Percentiles rank a stretch among this genome's conserved stretches.
Conservation (phyloP, 129 eudicot species). For the Artemisia argyi region DNA sequence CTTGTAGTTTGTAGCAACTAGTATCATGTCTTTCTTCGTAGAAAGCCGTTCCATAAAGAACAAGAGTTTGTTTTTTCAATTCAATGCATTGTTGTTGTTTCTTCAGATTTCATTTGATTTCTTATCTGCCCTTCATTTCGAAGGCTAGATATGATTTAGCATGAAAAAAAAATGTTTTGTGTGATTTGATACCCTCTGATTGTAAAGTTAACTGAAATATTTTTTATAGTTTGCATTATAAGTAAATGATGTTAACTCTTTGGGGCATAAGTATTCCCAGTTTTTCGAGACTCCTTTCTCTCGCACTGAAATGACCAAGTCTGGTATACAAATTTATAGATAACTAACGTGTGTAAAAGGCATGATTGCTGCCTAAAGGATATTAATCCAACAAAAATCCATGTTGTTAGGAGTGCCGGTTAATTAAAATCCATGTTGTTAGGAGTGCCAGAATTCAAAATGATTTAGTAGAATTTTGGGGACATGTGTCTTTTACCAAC, state of each 20-base stretch:
- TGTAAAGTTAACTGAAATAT: conserved; percentile 25
- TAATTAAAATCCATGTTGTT: no score
- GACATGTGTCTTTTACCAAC: no score
- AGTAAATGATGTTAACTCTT: not conserved
- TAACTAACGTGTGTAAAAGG: no score
- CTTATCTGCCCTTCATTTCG: conserved; percentile 20
- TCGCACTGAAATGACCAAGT: conserved; percentile 1
- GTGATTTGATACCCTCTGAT: conserved; percentile 23
- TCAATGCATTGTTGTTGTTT: conserved; percentile 13
- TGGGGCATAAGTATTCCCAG: not conserved
- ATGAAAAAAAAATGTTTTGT: conserved; percentile 29
- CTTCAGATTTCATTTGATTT: not conserved
- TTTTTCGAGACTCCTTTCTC: not conserved
- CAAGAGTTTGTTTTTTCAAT: conserved; percentile 2
- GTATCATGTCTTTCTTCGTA: conserved; percentile 16
- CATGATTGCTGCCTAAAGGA: no score
- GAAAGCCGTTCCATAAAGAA: conserved; percentile 33
- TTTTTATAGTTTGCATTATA: conserved; percentile 15
- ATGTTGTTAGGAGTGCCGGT: no score
- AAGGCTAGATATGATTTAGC: conserved; percentile 30
- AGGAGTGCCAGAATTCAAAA: no score
- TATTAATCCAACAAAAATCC: no score
- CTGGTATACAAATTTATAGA: not conserved
- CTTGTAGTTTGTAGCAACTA: conserved; percentile 28
- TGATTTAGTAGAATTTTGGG: no score